Evolutionary conservation across 768 basidiomycete species (phyloP), one percentile per base, ranked within the genome.

Genomic region (Suillus weaverae): DNA sequence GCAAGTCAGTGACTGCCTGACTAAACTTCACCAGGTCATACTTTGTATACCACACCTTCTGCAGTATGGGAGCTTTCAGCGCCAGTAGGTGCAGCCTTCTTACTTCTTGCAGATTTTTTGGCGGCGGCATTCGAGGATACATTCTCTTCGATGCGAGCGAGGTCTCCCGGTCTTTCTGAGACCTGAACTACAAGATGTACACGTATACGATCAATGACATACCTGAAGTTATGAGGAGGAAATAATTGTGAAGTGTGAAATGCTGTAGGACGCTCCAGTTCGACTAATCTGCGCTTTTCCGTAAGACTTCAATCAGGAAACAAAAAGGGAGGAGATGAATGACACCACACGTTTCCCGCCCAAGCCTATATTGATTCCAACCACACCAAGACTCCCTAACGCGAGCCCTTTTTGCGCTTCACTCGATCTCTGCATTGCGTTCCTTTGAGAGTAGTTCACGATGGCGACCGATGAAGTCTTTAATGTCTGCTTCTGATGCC

Each of bases 41-140:
- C 93, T 78, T 92, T 91, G 77, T 94, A 97, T 2, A 97, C 89
- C 2, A 97, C 92, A 1, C 95, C 95, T 72, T 96, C 92, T 2
- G 81, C 73, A 1, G 79, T 80, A 68, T 66, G 72, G 66, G 65
- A 55, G 64, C 68, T 77, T 43, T 82, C 83, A 13, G 71, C 71
- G 38, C 73, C 74, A 11, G 77, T 68, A 35, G 74, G 53, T 26
- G 66, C 70, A 32, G 69, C 64, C 60, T 83, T 76, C 70, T 85
- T 87, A n/a, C 80, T 79, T 16, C 72, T 72, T 68, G 84, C 88
- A 2, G 74, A 44, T 66, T 80, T 84, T 67, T 76, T 83, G 0
- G 63, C 32, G 6, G 79, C 68, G 20, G 77, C 63, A 20, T 70
- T 76, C 7, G 81, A 68, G 1, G 84, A 73, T 0, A 86, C 77